Evolutionary conservation across 192 early-diverging fungal species (phyloP), one percentile per base, ranked within the genome.

Genomic region (Gaertneriomyces semiglobifer): DNA sequence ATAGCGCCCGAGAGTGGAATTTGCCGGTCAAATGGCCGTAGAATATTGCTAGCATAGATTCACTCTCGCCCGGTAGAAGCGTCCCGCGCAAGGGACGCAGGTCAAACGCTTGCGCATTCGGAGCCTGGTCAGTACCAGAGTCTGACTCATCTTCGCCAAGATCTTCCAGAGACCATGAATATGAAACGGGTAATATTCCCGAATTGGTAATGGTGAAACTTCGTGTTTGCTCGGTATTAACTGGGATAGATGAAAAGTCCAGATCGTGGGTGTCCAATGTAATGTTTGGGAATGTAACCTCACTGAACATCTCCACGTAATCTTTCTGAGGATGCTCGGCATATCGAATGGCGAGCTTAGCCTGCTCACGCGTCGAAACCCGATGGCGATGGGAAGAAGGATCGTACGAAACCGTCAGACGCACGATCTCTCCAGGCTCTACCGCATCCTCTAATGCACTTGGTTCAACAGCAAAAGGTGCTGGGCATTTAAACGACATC

Each of bases 271-370:
- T 69, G 6, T 65, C 59, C 40, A 84, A 80, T 9, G 46, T 60
- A 4, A 85, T 66, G 52, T 86, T 86, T 6, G 84, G 84, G 68
- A 85, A 86, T 7, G 72, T 66, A 10, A 81, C 72, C 58, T 77
- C 72, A 52, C 72, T 75, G 40, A 68, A 72, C 2, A 86, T 65
- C 10, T 85, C 84, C 25, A 86, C 71, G 18, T 69, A 58, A 56
- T 82, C 82, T 44, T 64, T 65, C 50, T 85, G 84, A 6, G 84
- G 82, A 50, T 86, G 84, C 58, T 86, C 84, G 8, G 63, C 61
- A 60, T 85, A 86, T 6, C 65, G 61, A 9, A 86, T 70, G 4
- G 71, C 53, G n/a, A 86, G 62, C 60, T 83, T 82, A 4, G 71
- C 51, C 45, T 79, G 74, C 55, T 81, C 81, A 53, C 78, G 77